phyloP scores from a whole-genome alignment of 306 rosid genomes.

The Trichosanthes truncata region DNA sequence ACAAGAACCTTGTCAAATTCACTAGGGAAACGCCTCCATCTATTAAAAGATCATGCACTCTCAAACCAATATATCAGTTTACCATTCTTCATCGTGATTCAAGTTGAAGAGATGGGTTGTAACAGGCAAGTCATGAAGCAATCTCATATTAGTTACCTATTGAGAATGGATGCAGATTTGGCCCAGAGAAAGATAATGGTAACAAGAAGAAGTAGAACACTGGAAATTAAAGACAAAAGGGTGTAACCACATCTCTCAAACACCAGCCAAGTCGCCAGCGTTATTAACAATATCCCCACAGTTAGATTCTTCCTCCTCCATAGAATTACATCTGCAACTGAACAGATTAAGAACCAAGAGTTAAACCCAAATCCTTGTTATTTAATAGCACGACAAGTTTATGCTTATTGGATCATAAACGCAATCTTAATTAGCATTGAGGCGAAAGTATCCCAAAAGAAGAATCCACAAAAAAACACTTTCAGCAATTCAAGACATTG shows the following conservation, averaged over 20 bases:
- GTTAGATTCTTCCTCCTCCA: slow-evolving; percentile 77
- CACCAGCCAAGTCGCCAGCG: slow-evolving; percentile 71
- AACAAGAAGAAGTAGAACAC: slow-evolving; percentile 81
- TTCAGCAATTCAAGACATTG: neutral
- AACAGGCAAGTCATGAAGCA: slow-evolving; percentile 12
- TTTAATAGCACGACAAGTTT: neutral
- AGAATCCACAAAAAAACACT: neutral
- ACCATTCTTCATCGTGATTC: neutral
- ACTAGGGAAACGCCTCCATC: neutral
- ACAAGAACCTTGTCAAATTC: neutral
- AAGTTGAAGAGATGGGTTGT: neutral
- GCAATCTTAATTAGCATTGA: neutral
- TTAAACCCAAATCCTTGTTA: slow-evolving; percentile 2
- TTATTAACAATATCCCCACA: slow-evolving; percentile 42
- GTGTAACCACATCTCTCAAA: slow-evolving; percentile 96
- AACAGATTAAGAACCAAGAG: slow-evolving; percentile 18
- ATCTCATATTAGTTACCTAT: slow-evolving; percentile 38
- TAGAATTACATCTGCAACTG: slow-evolving; percentile 86
- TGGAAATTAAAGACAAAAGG: slow-evolving; percentile 69
- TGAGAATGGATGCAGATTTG: slow-evolving; percentile 90
- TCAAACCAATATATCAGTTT: neutral
- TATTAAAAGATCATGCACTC: neutral
- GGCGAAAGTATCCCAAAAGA: neutral
- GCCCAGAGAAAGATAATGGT: slow-evolving; percentile 91
- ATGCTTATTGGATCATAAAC: neutral